Base-by-base conservation (phyloP, 2,329 filamentous ascomycete species). In the Cercospora sp. region DNA sequence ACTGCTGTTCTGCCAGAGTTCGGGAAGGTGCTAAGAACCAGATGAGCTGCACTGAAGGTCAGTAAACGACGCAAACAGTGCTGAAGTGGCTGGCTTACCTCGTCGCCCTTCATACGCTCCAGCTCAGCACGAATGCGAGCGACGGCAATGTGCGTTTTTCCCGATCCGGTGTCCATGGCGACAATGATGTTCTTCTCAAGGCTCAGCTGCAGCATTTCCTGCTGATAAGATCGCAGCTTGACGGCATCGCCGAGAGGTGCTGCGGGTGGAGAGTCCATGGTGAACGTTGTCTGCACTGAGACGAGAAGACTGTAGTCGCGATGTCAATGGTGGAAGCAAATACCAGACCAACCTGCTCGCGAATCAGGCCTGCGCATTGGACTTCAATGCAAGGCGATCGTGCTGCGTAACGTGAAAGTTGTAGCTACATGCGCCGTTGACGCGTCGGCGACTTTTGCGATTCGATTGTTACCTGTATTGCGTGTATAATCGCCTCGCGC, bases 131-230 rank as follows among this genome's bases (percentile, higher is more conserved):
- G 74, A 18, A 83, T 80, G n/a, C 82, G 80, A 30, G 80, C 78
- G 45, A 84, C 76, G 45, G 82, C 82, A 12, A 84, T 79, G 59
- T 82, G 80, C 13, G 83, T 84, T 72, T 85, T 85, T 12, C 83
- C 83, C 67, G 80, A 82, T 30, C 83, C 83, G 2, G 83, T 85
- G 62, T 84, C 81, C 81, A 84, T 83, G 74, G 79, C 82, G 45
- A 84, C 81, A 63, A 84, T 83, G 65, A 83, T 77, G 69, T 85
- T 85, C 18, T 74, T 71, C 53, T 76, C 74, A 37, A 84, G 67
- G 71, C 81, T 82, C 65, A 79, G 78, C 51, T 82, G 78, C 2
- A 84, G 78, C 83, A 85, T 84, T 72, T 85, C 83, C 71, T 80
- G 75, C 76, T 85, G 83, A 68, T 85, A 85, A 1, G 79, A 77